Percentiles rank a stretch among this genome's conserved stretches.
Evolutionary conservation across 768 basidiomycete genomes (phyloP).

Genomic region (Stropharia rugosoannulata): DNA sequence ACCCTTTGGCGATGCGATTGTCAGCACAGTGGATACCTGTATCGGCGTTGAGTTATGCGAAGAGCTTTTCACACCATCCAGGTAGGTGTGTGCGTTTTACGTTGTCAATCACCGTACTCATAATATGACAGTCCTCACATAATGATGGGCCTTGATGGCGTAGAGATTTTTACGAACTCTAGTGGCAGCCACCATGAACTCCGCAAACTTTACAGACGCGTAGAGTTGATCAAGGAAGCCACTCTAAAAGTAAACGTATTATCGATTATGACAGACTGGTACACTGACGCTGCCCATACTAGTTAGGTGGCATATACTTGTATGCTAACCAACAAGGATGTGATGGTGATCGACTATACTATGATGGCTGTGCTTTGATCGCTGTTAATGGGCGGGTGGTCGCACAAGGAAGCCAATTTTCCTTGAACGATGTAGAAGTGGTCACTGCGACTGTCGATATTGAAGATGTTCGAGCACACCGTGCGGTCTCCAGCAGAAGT

Average conservation of each 20-base stretch:
- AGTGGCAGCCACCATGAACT: slow-evolving; percentile 98
- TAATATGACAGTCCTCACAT: slow-evolving; percentile 78
- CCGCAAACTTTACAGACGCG: slow-evolving; percentile 87
- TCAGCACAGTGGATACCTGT: slow-evolving; percentile 93
- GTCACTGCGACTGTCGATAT: slow-evolving; percentile 95
- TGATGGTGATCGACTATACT: slow-evolving; percentile 96
- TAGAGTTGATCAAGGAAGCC: slow-evolving; percentile 96
- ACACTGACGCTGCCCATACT: slow-evolving; percentile 2
- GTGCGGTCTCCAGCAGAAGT: slow-evolving; percentile 79
- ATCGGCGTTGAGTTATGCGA: slow-evolving; percentile 97
- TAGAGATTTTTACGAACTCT: slow-evolving; percentile 99
- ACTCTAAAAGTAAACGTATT: slow-evolving; percentile 72
- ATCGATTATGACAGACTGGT: background rate
- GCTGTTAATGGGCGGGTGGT: slow-evolving; percentile 90
- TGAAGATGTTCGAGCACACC: slow-evolving; percentile 92
- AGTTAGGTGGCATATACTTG: slow-evolving; percentile 96
- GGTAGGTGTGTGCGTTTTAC: slow-evolving; percentile 54
- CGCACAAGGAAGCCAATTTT: slow-evolving; percentile 97
- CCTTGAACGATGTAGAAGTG: slow-evolving; percentile 93
- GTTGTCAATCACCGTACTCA: background rate
- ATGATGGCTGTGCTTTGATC: slow-evolving; percentile 96
- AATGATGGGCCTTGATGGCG: slow-evolving; percentile 96
- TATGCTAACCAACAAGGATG: slow-evolving; percentile 99
- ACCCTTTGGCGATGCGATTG: slow-evolving; percentile 92
- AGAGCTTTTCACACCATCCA: slow-evolving; percentile 94